Base-by-base conservation (phyloP, 129 eudicot species). In the Flaveria linearis region DNA sequence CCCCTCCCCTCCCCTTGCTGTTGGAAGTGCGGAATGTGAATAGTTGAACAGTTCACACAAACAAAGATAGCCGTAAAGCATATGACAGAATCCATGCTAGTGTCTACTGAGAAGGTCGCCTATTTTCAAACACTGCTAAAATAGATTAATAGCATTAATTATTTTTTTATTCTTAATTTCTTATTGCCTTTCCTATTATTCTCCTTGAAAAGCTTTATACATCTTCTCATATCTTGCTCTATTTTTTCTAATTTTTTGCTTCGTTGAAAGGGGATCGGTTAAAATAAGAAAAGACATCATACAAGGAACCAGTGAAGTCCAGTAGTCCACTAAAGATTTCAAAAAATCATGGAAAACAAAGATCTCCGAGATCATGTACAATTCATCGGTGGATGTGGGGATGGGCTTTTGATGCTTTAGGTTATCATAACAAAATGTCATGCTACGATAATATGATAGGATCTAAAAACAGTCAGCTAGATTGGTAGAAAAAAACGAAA, bases 11-110 rank as follows among this genome's bases (percentile, higher is more conserved):
- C 7, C 66, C 15, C 15, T 2, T 58, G 66, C 7, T 10, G 39
- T 25, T 58, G 39, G 39, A 58, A 7, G 39, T n/a, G 39, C 2
- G 26, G 39, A 10, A 23, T 58, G 66, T 23, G 2, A 58, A 25
- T 58, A 58, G 14, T 55, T 6, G 8, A 58, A 58, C 5, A 58
- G n/a, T 25, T 23, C 22, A 30, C 3, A n/a, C 47, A 33, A 49
- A 69, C 20, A 43, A 22, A 43, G 36, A 16, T 53, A 53, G 6
- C 15, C 65, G 3, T 22, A 30, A 58, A 58, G 23, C 65, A 0
- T 53, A 53, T 66, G 71, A n/a, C 51, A 66, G 41, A 67, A 28
- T 18, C 25, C 55, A 66, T 18, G 73, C 26, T 0, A 20, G 73
- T 42, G 53, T 41, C 7, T 66, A 26, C 28, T 66, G 26, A 16